Percentiles rank a stretch among this genome's conserved stretches.
Conservation (phyloP, 805 yeast genomes). For the Starmerella scarabaei region DNA sequence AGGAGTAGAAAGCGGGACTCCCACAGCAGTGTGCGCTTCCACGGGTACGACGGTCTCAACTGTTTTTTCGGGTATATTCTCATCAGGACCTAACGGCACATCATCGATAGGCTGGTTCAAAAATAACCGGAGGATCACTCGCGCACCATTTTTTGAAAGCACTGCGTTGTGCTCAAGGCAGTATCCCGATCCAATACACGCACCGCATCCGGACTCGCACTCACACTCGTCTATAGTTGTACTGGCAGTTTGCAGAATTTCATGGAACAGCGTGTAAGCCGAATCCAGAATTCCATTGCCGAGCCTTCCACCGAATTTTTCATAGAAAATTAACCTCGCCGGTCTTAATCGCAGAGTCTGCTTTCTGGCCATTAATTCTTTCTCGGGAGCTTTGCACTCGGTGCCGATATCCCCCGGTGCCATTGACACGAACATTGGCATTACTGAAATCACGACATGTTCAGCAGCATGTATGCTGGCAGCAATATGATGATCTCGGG, state of each 20-base stretch:
- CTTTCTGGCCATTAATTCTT: slow-evolving; percentile 64
- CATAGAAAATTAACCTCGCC: slow-evolving; percentile 73
- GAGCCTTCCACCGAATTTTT: slow-evolving; percentile 63
- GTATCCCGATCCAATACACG: slow-evolving; percentile 69
- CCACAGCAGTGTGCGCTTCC: slow-evolving; percentile 4
- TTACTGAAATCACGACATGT: slow-evolving; percentile 69
- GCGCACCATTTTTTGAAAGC: slow-evolving; percentile 75
- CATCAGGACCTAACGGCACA: slow-evolving; percentile 28
- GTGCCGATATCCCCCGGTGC: slow-evolving; percentile 61
- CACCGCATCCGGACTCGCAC: slow-evolving; percentile 56
- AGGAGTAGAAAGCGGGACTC: background rate
- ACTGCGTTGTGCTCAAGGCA: slow-evolving; percentile 77
- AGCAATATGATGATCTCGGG: slow-evolving; percentile 54
- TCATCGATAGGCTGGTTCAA: slow-evolving; percentile 42
- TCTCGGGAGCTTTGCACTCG: slow-evolving; percentile 96
- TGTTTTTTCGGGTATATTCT: slow-evolving; percentile 19
- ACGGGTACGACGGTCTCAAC: slow-evolving; percentile 13
- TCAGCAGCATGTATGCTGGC: slow-evolving; percentile 97
- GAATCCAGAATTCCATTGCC: slow-evolving; percentile 73
- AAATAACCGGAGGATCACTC: slow-evolving; percentile 50
- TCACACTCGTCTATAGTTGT: slow-evolving; percentile 49
- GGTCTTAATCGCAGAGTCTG: slow-evolving; percentile 68
- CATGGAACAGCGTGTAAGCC: slow-evolving; percentile 66
- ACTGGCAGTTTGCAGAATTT: slow-evolving; percentile 47
- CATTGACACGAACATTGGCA: slow-evolving; percentile 61